A percentile compares a stretch with the other conserved stretches of the same genome.
These are phyloP conservation scores for Wickerhamomyces ciferrii DNA, from an alignment of 805 yeast species.

Conservation along the genomic window DNA sequence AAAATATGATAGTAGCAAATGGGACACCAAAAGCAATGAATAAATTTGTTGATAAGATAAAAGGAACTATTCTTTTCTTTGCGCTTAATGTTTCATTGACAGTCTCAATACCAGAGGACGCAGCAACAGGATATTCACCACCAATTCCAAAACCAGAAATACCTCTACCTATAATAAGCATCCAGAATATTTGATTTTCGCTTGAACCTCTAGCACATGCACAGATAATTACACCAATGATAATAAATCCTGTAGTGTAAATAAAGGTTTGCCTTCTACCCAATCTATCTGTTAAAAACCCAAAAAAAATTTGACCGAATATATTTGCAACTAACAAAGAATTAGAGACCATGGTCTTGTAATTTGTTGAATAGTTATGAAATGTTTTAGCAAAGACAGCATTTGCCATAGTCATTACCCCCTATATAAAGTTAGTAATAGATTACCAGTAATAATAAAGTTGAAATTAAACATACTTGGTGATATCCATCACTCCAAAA, in stretches of 20 bases:
- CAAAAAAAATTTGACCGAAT: constrained; percentile 55
- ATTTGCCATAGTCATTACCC: constrained; percentile 22
- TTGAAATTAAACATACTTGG: constrained; percentile 13
- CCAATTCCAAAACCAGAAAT: constrained; percentile 61
- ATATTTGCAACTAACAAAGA: constrained; percentile 51
- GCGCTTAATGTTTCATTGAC: constrained; percentile 38
- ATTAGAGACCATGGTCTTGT: constrained; percentile 28
- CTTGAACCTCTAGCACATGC: constrained; percentile 54
- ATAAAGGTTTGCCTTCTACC: constrained; percentile 60
- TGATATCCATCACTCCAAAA: constrained; percentile 24
- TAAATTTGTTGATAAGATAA: constrained; percentile 38
- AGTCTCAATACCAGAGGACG: constrained; percentile 58
- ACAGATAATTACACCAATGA: constrained; percentile 51
- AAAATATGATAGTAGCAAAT: constrained; percentile 37
- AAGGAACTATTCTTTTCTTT: constrained; percentile 35
- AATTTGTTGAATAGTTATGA: constrained; percentile 7
- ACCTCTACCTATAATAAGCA: constrained; percentile 49
- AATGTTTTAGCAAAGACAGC: constrained; percentile 15
- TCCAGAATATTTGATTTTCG: constrained; percentile 41
- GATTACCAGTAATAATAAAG: too few relatives aligned
- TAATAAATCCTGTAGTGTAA: constrained; percentile 51
- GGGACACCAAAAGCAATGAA: constrained; percentile 45
- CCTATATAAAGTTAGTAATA: background rate
- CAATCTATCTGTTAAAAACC: constrained; percentile 50
- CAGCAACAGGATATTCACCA: constrained; percentile 64